These are phyloP conservation scores for Trichosporon ovoides DNA, from an alignment of 1,284 basidiomycete genomes.

Conservation along the genomic window DNA sequence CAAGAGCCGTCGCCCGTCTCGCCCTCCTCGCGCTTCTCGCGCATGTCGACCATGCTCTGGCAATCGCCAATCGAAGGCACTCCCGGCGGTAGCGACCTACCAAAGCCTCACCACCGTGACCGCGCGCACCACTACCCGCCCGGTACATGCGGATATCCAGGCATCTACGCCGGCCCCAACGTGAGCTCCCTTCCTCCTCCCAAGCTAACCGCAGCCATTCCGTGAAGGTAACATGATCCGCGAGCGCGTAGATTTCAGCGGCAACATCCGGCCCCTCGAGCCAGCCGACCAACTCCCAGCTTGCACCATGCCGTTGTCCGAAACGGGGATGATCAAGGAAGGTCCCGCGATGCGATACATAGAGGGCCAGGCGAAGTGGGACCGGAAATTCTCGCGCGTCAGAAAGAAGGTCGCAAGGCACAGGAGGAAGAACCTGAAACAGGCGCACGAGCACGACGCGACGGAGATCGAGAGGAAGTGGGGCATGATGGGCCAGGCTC, in stretches of 20 bases:
- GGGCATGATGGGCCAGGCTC: background rate
- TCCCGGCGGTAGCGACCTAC: background rate
- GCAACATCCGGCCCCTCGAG: constrained; percentile 73
- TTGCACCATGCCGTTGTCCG: constrained; percentile 59
- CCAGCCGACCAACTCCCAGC: constrained; percentile 61
- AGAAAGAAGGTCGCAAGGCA: constrained; percentile 37
- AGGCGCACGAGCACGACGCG: constrained; percentile 31
- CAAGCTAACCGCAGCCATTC: constrained; percentile 34
- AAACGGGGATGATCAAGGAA: constrained; percentile 54
- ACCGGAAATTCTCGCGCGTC: constrained; percentile 40
- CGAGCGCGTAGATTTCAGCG: constrained; percentile 76
- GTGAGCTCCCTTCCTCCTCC: constrained; percentile 46
- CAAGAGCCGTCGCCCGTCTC: background rate
- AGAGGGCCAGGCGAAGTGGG: constrained; percentile 47
- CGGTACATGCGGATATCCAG: constrained; percentile 61
- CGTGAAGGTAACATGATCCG: constrained; percentile 63
- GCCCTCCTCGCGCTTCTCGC: background rate
- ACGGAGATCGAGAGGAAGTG: constrained; percentile 7
- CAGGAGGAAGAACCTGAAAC: constrained; percentile 38
- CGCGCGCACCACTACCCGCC: constrained; percentile 23
- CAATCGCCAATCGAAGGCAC: background rate
- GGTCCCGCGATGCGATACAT: constrained; percentile 49
- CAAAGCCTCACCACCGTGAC: background rate
- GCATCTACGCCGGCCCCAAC: constrained; percentile 55
- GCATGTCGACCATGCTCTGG: background rate